Conservation (phyloP, 331 rosid species). For the Malus hybrid region DNA sequence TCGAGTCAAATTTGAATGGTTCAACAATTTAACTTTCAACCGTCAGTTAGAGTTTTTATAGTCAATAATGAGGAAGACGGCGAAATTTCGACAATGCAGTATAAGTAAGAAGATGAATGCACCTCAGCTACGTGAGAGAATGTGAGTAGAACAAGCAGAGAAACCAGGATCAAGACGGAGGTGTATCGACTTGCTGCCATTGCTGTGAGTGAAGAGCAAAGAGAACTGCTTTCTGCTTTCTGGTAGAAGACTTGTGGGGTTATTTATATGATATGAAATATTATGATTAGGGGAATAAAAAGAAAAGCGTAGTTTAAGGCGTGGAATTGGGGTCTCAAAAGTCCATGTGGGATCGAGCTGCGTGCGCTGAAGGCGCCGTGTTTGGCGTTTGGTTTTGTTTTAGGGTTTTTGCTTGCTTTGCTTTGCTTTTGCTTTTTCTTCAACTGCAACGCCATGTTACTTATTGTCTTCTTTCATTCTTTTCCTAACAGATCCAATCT, state of each 20-base stretch:
- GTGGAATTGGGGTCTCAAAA: background rate
- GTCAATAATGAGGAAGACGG: background rate
- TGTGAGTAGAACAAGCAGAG: constrained; percentile 54
- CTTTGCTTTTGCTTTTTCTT: background rate
- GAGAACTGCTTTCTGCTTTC: background rate
- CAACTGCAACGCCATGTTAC: background rate
- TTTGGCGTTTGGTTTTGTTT: background rate
- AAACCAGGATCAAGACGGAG: constrained; percentile 28
- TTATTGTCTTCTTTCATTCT: background rate
- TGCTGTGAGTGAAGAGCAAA: background rate
- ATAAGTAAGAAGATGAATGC: background rate
- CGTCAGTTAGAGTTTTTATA: background rate
- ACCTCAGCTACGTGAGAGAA: constrained; percentile 55
- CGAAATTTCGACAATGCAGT: background rate
- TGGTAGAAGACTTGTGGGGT: background rate
- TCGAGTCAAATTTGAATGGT: too few species aligned
- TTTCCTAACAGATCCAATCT: background rate
- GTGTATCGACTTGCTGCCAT: constrained; percentile 46
- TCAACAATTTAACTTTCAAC: too few species aligned
- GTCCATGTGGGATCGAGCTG: background rate
- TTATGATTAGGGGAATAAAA: background rate
- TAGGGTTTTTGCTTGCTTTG: background rate
- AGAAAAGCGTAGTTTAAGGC: background rate
- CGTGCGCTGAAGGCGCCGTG: constrained; percentile 1
- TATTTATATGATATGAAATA: background rate